Evolutionary conservation across 108 stramenopile species (phyloP), one percentile per base, ranked within the genome.

Genomic region (Skeletonema grethae): DNA sequence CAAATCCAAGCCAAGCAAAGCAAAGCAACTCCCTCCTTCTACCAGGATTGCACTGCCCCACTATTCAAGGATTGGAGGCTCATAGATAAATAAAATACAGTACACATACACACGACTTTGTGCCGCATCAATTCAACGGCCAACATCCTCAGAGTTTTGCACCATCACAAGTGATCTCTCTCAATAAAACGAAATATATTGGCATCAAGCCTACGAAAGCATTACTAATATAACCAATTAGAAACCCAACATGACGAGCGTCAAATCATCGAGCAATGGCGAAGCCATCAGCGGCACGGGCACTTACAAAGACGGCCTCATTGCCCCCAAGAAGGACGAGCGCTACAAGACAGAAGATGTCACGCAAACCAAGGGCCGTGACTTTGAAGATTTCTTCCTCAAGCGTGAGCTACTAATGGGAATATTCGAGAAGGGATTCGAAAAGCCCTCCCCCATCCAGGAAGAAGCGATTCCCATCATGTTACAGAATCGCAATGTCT

Each of bases 341-440:
- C 80, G 96, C 50, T 95, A 92, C 88, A 92, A 92, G 75, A 97
- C 96, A 15, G 95, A 97, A 79, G 97, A 98, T 83, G 96, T 98
- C 61, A 98, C 96, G 29, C 90, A 92, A 63, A 98, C 97, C 22
- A 96, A 96, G 69, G 97, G 97, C 39, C 87, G 97, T 65, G 98
- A 98, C 41, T 99, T 99, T 73, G 97, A 98, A 87, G 99, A 99
- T 77, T 98, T 98, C 79, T 97, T 95, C 73, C 85, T 97, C 63
- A 93, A 95, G 84, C 85, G 92, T 55, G 97, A 98, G 73, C 89
- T 98, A 8, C 82, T 99, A 45, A 98, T 98, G 98, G 99, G 98
- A 35, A 98, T 99, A 55, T 98, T 97, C 75, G 98, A 99, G 82
- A 98, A 97, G 86, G 99, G 99, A 16, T 99, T 98, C 60, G 99